Percentiles rank a stretch among this genome's conserved stretches.
phyloP scores from a whole-genome alignment of 768 basidiomycete genomes.

The Pleurotus cornucopiae region DNA sequence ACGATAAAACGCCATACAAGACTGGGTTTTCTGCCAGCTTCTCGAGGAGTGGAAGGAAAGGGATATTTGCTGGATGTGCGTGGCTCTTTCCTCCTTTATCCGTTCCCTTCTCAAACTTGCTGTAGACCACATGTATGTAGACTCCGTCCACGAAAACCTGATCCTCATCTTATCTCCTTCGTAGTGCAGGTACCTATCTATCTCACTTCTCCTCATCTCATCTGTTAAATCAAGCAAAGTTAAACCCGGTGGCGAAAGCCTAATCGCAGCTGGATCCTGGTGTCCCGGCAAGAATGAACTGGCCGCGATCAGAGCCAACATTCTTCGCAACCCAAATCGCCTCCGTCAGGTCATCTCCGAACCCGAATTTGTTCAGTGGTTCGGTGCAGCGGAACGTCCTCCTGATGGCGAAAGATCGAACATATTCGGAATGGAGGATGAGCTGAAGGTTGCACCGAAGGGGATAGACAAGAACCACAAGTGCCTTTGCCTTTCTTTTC shows the following conservation, averaged over 20 bases:
- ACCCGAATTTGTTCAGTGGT: conserved; percentile 69
- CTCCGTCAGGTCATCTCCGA: conserved; percentile 65
- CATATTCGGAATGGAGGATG: conserved; percentile 85
- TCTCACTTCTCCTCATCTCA: not conserved
- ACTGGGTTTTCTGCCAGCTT: conserved; percentile 75
- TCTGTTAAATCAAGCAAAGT: conserved; percentile 32
- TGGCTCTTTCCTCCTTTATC: conserved; percentile 9
- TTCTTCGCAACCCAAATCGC: conserved; percentile 54
- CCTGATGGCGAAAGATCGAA: conserved; percentile 62
- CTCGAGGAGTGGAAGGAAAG: conserved; percentile 86
- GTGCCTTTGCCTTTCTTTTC: conserved; percentile 30
- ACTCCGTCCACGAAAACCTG: not conserved
- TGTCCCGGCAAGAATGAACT: conserved; percentile 78
- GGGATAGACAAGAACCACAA: conserved; percentile 80
- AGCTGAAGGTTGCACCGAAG: conserved; percentile 89
- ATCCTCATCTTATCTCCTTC: not conserved
- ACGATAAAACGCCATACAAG: conserved; percentile 97
- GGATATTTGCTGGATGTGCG: conserved; percentile 84
- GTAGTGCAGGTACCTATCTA: conserved; percentile 10
- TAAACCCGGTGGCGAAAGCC: conserved; percentile 58
- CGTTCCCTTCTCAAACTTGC: too few relatives aligned
- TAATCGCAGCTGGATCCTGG: conserved; percentile 81
- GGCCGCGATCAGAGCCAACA: conserved; percentile 63
- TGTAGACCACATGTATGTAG: conserved; percentile 57
- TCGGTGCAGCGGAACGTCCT: conserved; percentile 65